A percentile compares a stretch with the other conserved stretches of the same genome.
phyloP scores from a whole-genome alignment of 1,284 basidiomycete genomes.

The Rugosomyces carneus region DNA sequence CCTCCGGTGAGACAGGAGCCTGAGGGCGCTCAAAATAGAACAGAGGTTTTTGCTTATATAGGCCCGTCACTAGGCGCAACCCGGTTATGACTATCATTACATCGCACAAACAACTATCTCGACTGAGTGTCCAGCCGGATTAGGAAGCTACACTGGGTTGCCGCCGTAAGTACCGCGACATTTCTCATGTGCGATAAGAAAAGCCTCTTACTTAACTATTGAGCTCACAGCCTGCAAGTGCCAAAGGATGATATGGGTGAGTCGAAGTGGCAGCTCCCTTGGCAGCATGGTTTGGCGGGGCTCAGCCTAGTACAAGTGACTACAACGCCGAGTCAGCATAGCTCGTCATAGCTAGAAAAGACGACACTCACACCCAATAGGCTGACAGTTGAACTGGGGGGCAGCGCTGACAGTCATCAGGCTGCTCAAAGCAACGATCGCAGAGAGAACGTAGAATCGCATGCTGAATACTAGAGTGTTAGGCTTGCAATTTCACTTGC shows the following conservation, averaged over 20 bases:
- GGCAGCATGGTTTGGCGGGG: slow-evolving; percentile 7
- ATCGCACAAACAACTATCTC: background rate
- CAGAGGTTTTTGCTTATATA: background rate
- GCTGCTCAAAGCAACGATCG: background rate
- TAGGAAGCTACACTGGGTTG: too few species aligned
- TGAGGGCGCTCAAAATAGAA: background rate
- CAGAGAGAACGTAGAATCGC: background rate
- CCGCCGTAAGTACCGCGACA: too few species aligned
- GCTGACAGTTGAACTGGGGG: slow-evolving; percentile 1
- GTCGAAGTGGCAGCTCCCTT: background rate
- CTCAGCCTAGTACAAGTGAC: slow-evolving; percentile 5
- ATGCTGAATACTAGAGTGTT: background rate
- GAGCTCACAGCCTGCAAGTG: background rate
- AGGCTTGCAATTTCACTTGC: background rate
- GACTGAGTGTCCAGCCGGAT: too few species aligned
- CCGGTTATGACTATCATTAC: background rate
- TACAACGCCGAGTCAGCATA: background rate
- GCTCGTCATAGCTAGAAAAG: background rate
- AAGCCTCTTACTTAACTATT: too few species aligned
- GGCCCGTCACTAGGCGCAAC: background rate
- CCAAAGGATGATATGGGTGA: background rate
- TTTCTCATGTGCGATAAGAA: too few species aligned
- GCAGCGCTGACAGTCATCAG: background rate
- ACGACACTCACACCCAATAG: background rate
- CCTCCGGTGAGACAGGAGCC: too few species aligned